These are phyloP conservation scores for Penicillium rolfsii DNA, from an alignment of 2,329 filamentous ascomycete genomes.

Conservation along the genomic window DNA sequence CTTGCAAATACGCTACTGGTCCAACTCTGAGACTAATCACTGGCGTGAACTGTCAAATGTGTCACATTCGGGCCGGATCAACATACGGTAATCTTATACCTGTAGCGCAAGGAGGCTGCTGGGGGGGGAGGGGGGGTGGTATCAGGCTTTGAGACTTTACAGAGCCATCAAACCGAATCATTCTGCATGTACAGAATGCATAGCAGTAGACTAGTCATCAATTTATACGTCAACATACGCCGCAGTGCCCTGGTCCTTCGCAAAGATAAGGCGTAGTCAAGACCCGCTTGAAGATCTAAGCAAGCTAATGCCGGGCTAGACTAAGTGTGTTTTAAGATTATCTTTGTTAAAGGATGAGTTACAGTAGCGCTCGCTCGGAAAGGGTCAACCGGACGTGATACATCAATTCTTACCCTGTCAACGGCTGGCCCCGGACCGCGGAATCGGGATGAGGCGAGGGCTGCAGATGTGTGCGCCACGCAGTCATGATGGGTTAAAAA, in stretches of 20 bases:
- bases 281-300: not conserved
- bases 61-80: not conserved
- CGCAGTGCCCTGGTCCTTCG: not conserved
- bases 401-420: conserved; percentile 3
- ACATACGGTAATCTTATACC: not conserved
- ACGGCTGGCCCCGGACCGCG: not conserved
- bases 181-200: not conserved
- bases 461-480: not conserved
- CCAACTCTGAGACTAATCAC: not conserved
- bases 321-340: not conserved
- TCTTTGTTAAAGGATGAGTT: not conserved
- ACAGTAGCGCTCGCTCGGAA: not conserved
- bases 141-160: not conserved
- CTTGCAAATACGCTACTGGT: not conserved
- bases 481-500: not conserved
- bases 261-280: not conserved
- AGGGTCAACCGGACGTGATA: not conserved
- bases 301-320: not conserved
- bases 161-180: not conserved
- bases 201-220: not conserved
- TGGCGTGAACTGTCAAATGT: not conserved
- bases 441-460: not conserved
- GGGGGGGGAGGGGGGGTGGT: not conserved
- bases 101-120: not conserved
- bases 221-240: not conserved